Conservation (phyloP, 345 rosid species). For the Eutrema yunnanense region DNA sequence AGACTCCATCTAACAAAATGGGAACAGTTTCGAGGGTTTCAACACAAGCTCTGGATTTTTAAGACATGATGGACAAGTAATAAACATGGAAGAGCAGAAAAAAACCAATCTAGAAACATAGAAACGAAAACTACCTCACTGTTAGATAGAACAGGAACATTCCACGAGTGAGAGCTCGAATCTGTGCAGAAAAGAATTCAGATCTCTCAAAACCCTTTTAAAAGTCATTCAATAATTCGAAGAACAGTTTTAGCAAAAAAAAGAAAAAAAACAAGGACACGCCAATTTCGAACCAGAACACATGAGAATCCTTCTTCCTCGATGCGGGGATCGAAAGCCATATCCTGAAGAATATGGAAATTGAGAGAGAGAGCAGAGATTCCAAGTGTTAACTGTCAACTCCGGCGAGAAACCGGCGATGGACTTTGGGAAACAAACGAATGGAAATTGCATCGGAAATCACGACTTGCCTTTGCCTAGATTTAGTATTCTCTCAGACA, state of each 20-base stretch:
- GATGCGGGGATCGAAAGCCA: background rate
- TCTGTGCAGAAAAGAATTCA: slow-evolving; percentile 25
- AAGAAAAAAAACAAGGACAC: background rate
- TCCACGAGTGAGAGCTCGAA: slow-evolving; percentile 30
- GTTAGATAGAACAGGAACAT: slow-evolving; percentile 55
- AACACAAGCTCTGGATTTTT: background rate
- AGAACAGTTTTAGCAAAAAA: background rate
- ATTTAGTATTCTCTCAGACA: background rate
- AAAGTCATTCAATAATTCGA: background rate
- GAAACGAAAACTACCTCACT: slow-evolving; percentile 43
- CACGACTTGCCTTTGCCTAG: background rate
- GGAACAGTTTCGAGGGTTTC: background rate
- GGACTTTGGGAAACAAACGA: slow-evolving; percentile 17
- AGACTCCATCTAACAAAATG: background rate
- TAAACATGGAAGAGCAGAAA: background rate
- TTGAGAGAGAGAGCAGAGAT: background rate
- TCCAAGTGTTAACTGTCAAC: background rate
- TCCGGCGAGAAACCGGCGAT: slow-evolving; percentile 1
- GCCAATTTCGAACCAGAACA: slow-evolving; percentile 13
- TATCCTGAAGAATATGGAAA: background rate
- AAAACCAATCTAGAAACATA: background rate
- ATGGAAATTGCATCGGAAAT: slow-evolving; percentile 35
- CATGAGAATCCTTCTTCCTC: slow-evolving; percentile 7
- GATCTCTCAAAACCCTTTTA: background rate
- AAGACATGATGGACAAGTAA: background rate